Conservation (phyloP, 1,284 basidiomycete genomes). For the Volvariella volvacea region DNA sequence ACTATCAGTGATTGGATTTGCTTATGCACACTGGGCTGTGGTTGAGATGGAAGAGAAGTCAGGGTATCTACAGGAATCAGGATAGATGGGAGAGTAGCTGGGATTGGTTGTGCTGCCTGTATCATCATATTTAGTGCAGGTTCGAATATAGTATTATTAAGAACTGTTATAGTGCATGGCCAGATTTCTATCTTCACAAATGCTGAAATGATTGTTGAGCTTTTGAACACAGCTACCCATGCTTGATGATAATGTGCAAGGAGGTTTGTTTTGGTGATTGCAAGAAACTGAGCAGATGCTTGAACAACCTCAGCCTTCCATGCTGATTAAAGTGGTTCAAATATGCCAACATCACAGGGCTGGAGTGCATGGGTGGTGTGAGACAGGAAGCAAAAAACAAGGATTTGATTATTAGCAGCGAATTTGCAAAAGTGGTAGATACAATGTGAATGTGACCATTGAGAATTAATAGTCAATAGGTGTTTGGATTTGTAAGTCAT, state of each 20-base stretch:
- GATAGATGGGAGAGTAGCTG: neutral
- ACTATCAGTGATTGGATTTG: too few relatives aligned
- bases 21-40: too few relatives aligned
- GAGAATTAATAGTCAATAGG: conserved; percentile 28
- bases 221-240: conserved; percentile 18
- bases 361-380: conserved; percentile 27
- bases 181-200: conserved; percentile 27
- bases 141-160: conserved; percentile 15
- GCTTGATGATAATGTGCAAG: conserved; percentile 21
- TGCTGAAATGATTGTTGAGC: conserved; percentile 20
- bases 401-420: conserved; percentile 18
- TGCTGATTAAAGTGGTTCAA: conserved; percentile 17
- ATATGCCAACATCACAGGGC: conserved; percentile 25
- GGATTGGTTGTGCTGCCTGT: conserved; percentile 1
- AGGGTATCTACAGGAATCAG: neutral
- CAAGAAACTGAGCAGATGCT: conserved; percentile 5
- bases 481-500: conserved; percentile 13
- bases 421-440: conserved; percentile 22
- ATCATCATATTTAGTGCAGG: conserved; percentile 17
- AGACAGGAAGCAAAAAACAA: conserved; percentile 23
- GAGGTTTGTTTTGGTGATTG: conserved; percentile 20
- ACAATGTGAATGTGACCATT: conserved; percentile 35
- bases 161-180: conserved; percentile 21
- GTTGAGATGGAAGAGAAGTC: too few relatives aligned
- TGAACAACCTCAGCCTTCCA: conserved; percentile 19